A percentile compares a stretch with the other conserved stretches of the same genome.
Conservation (phyloP, 1,139 yeast genomes). For the Lodderomyces metapsilosis region DNA sequence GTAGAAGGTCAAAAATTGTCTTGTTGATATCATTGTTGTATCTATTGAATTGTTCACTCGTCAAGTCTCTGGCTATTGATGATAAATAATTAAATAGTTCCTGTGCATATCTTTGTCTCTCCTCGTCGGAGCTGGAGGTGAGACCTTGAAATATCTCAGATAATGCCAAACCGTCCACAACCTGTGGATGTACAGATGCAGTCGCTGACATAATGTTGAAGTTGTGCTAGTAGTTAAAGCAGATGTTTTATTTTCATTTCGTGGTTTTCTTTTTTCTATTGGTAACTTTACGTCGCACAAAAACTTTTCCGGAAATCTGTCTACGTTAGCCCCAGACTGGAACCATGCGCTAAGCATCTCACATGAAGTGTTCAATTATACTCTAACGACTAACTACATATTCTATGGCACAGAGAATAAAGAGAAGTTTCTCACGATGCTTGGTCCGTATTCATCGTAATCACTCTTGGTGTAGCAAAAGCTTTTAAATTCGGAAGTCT, state of each 20-base stretch:
- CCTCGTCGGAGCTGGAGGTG: slow-evolving; percentile 49
- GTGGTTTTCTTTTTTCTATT: neutral
- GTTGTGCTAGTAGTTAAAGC: neutral
- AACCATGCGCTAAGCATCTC: too few relatives aligned
- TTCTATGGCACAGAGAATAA: slow-evolving; percentile 80
- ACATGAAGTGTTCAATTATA: too few relatives aligned
- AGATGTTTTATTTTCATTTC: neutral
- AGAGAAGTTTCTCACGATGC: slow-evolving; percentile 94
- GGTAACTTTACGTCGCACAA: neutral
- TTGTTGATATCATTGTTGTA: slow-evolving; percentile 86
- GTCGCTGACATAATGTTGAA: slow-evolving; percentile 21
- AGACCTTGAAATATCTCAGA: slow-evolving; percentile 55
- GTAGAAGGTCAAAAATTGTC: slow-evolving; percentile 80
- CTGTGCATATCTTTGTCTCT: slow-evolving; percentile 57
- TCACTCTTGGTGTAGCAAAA: slow-evolving; percentile 97
- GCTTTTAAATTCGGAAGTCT: slow-evolving; percentile 93
- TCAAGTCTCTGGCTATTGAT: slow-evolving; percentile 68
- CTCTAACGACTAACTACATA: neutral
- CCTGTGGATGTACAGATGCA: slow-evolving; percentile 24
- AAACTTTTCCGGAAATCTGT: too few relatives aligned
- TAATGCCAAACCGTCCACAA: slow-evolving; percentile 51
- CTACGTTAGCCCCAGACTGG: too few relatives aligned
- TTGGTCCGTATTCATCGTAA: slow-evolving; percentile 97
- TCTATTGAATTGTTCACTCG: slow-evolving; percentile 75
- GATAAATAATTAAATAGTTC: slow-evolving; percentile 68